Percentiles rank a stretch among this genome's conserved stretches.
These are phyloP conservation scores for Claviceps humidiphila DNA, from an alignment of 2,329 filamentous ascomycete genomes.

Conservation along the genomic window DNA sequence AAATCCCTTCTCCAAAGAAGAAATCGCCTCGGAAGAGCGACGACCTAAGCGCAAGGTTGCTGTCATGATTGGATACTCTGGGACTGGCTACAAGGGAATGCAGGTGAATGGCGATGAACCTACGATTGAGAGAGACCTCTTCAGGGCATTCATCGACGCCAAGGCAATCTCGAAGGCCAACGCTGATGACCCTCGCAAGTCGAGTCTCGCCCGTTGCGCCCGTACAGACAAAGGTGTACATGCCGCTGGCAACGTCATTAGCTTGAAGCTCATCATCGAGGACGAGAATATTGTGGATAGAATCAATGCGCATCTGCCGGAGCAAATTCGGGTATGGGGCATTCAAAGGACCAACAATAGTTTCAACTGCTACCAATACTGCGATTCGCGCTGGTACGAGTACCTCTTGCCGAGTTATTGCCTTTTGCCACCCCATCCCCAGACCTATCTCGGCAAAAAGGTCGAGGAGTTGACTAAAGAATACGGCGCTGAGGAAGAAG, in stretches of 20 bases:
- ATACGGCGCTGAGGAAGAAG: slow-evolving; percentile 56
- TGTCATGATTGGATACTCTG: slow-evolving; percentile 88
- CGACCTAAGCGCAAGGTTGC: slow-evolving; percentile 93
- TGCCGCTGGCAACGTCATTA: slow-evolving; percentile 89
- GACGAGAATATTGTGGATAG: slow-evolving; percentile 76
- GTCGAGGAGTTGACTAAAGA: slow-evolving; percentile 67
- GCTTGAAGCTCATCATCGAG: slow-evolving; percentile 89
- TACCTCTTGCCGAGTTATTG: slow-evolving; percentile 91
- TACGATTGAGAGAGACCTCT: slow-evolving; percentile 93
- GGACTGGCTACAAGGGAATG: slow-evolving; percentile 94
- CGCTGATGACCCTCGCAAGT: slow-evolving; percentile 92
- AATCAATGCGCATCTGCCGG: slow-evolving; percentile 74
- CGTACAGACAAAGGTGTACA: slow-evolving; percentile 96
- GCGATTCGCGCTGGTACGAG: slow-evolving; percentile 94
- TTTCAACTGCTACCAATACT: slow-evolving; percentile 90
- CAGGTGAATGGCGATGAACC: slow-evolving; percentile 74
- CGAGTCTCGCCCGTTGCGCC: slow-evolving; percentile 82
- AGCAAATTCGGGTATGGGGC: slow-evolving; percentile 91
- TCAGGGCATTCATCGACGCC: slow-evolving; percentile 79
- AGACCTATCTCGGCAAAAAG: slow-evolving; percentile 72
- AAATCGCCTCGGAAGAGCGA: slow-evolving; percentile 77
- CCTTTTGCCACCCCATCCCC: slow-evolving; percentile 82
- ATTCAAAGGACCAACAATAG: slow-evolving; percentile 78
- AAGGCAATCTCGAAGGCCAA: slow-evolving; percentile 95
- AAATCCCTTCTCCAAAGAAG: slow-evolving; percentile 53